A percentile compares a stretch with the other conserved stretches of the same genome.
These are phyloP conservation scores for Myrica gale DNA, from an alignment of 306 rosid species.

Conservation along the genomic window DNA sequence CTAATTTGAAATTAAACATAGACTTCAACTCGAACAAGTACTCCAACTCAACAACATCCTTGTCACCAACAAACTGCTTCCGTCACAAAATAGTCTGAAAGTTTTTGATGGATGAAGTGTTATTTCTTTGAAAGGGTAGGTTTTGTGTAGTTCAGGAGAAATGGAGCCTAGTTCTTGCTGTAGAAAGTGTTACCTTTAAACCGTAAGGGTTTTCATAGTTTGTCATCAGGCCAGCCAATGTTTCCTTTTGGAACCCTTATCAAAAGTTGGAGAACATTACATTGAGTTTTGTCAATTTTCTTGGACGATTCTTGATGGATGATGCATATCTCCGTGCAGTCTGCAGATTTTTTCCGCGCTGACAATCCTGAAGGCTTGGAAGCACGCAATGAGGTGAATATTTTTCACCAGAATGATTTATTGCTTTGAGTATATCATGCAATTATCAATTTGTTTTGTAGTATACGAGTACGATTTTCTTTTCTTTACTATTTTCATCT, in stretches of 20 bases:
- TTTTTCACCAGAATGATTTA: constrained; percentile 12
- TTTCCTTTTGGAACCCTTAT: background rate
- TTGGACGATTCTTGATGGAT: constrained; percentile 21
- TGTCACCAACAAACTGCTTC: too few relatives aligned
- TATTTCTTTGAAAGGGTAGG: background rate
- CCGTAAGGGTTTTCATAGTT: constrained; percentile 2
- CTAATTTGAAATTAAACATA: too few relatives aligned
- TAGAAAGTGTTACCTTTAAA: background rate
- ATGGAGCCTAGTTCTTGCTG: background rate
- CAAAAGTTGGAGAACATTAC: constrained; percentile 23
- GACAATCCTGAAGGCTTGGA: constrained; percentile 97
- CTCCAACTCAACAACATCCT: too few relatives aligned
- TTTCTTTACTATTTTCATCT: background rate
- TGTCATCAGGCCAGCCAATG: background rate
- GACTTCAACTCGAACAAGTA: too few relatives aligned
- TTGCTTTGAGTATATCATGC: constrained; percentile 25
- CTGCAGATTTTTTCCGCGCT: constrained; percentile 93
- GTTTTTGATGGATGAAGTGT: background rate
- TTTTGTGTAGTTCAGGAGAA: background rate
- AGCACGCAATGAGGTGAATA: constrained; percentile 93
- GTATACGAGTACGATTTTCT: constrained; percentile 4
- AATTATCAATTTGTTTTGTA: background rate
- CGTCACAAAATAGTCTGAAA: background rate
- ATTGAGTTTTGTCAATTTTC: constrained; percentile 21
- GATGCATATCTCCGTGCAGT: constrained; percentile 50